Percentiles rank a stretch among this genome's conserved stretches.
These are phyloP conservation scores for Arachnopeziza araneosa DNA, from an alignment of 2,329 filamentous ascomycete genomes.

Conservation along the genomic window DNA sequence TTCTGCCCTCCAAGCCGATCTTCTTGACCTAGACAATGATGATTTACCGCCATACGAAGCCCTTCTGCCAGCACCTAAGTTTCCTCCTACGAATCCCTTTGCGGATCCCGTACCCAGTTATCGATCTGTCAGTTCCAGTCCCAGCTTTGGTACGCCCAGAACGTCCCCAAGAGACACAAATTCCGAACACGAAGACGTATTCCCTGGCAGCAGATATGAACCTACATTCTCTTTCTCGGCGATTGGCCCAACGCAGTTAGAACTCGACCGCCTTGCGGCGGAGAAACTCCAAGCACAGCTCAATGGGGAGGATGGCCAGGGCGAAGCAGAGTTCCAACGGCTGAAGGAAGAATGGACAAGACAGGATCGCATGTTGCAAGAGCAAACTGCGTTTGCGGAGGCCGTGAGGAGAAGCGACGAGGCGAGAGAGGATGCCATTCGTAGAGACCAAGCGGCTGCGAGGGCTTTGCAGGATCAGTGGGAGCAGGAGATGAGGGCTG, in stretches of 20 bases:
- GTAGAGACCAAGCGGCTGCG: constrained; percentile 5
- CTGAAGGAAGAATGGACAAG: constrained; percentile 3
- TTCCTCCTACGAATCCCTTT: neutral
- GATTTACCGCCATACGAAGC: neutral
- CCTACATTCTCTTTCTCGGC: no score
- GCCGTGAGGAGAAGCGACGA: neutral
- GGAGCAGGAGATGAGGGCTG: neutral
- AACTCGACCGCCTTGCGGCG: neutral
- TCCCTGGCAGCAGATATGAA: neutral
- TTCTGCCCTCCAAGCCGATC: neutral
- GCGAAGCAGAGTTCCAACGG: constrained; percentile 5
- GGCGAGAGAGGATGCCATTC: constrained; percentile 4
- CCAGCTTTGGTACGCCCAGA: neutral
- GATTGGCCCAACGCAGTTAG: neutral
- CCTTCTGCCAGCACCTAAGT: neutral
- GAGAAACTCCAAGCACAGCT: neutral
- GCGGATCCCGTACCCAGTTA: neutral
- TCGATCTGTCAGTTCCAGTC: neutral
- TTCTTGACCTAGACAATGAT: neutral
- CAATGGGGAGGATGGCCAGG: constrained; percentile 1
- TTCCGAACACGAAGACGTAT: neutral
- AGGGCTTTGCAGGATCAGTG: constrained; percentile 2
- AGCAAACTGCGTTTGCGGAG: constrained; percentile 5
- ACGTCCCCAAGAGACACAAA: neutral
- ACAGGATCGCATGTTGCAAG: constrained; percentile 3